Evolutionary conservation across 768 basidiomycete genomes (phyloP), one percentile per base, ranked within the genome.

Genomic region (Lentinula aciculospora): DNA sequence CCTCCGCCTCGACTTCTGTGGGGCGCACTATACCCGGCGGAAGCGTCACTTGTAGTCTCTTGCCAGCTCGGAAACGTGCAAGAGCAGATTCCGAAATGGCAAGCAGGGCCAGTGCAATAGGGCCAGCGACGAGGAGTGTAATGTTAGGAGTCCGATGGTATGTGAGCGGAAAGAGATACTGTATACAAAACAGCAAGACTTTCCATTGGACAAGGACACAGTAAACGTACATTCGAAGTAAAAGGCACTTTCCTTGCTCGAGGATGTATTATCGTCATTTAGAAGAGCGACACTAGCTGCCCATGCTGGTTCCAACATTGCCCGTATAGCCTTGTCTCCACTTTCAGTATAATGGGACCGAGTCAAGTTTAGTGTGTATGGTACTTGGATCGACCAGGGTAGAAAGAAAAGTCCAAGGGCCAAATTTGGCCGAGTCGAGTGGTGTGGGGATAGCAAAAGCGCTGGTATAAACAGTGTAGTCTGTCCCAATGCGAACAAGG

Each of bases 361-460:
- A 77, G 65, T 93, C 91, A 40, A 81, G 81, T 64, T 79, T 80
- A n/a, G n/a, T n/a, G n/a, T 0, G 91, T 92, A 67, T 94, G 92
- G 62, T 93, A 93, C 60, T 76, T 79, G 60, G 86, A 84, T 42
- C 91, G 77, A 1, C 83, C 82, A 58, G 77, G 80, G 69, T 92
- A 93, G 65, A 92, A 93, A 0, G 91, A 87, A 31, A 92, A 70
- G 63, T 93, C 91, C 4, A 91, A 74, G 57, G 57, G 0, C 79
- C 81, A 13, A 60, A 63, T 15, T 28, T 29, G 15, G 28, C 17
- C 2, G 34, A 28, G 12, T 48, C 32, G 2, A 17, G 10, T 36
- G 44, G 34, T 4, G 36, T 34, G 15, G 28, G 56, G 21, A 37
- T 32, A 29, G 56, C 56, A 17, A 46, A 48, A 7, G 19, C 10